Percentiles rank a stretch among this genome's conserved stretches.
phyloP scores from a whole-genome alignment of 169 alveolate genomes.

The Cryptosporidium canis region DNA sequence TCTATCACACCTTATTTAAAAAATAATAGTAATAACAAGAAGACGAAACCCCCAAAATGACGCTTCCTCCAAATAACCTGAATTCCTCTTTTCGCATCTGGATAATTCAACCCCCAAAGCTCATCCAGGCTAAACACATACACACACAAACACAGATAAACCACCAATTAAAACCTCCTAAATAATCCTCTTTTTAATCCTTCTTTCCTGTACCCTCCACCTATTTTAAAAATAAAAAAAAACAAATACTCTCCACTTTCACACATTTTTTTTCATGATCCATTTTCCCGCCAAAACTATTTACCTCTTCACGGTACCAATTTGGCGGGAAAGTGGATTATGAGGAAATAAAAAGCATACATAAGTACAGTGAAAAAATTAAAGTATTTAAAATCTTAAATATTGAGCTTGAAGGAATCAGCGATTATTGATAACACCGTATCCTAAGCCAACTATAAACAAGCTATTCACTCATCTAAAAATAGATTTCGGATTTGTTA shows the following conservation, averaged over 20 bases:
- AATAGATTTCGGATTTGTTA: neutral
- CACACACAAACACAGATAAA: neutral
- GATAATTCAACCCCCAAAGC: no score
- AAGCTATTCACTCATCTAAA: neutral
- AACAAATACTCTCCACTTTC: neutral
- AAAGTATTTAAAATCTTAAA: neutral
- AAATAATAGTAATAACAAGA: no score
- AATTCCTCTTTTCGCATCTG: no score
- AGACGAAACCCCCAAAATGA: no score
- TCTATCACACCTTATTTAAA: no score
- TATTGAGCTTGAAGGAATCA: neutral
- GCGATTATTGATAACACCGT: neutral
- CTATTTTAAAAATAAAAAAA: neutral
- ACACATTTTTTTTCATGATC: neutral
- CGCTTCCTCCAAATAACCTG: no score
- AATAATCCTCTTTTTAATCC: neutral
- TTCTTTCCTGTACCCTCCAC: neutral
- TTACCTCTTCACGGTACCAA: neutral
- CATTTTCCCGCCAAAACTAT: neutral
- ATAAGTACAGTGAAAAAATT: neutral
- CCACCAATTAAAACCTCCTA: neutral
- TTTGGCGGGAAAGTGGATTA: neutral
- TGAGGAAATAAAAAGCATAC: no score
- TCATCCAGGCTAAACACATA: neutral
- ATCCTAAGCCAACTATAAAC: no score